These are phyloP conservation scores for Pythium coloratum DNA, from an alignment of 352 stramenopile species.

Conservation along the genomic window DNA sequence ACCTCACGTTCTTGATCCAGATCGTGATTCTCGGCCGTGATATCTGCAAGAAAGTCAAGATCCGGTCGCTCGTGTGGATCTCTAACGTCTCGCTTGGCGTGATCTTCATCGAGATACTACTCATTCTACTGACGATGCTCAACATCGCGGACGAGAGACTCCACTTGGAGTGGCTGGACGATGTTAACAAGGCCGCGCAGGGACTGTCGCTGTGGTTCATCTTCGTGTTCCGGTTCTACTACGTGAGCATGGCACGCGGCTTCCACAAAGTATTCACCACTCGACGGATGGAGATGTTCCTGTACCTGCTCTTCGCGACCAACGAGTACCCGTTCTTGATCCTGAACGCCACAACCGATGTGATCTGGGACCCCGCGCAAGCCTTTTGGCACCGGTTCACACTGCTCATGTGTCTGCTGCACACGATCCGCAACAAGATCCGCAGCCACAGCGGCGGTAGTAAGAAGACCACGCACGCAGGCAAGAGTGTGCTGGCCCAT, in stretches of 20 bases:
- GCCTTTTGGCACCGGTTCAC: conserved; percentile 13
- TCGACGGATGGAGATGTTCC: conserved; percentile 22
- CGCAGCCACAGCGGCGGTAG: background rate
- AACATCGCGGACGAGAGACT: background rate
- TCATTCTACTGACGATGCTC: conserved; percentile 17
- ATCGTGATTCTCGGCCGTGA: conserved; percentile 34
- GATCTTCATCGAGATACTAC: conserved; percentile 21
- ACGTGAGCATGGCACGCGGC: conserved; percentile 13
- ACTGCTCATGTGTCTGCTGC: background rate
- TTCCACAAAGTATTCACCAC: background rate
- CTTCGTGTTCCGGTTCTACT: conserved; percentile 20
- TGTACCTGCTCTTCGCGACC: conserved; percentile 33
- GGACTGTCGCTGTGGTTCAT: conserved; percentile 7
- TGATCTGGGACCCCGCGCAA: conserved; percentile 11
- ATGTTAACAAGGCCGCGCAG: conserved; percentile 18
- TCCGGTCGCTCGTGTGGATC: conserved; percentile 20
- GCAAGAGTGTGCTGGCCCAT: background rate
- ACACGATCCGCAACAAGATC: background rate
- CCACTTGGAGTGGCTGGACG: conserved; percentile 8
- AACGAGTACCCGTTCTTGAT: conserved; percentile 42
- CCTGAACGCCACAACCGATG: background rate
- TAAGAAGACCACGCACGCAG: background rate
- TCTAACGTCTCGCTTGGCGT: conserved; percentile 16
- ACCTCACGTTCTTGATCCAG: conserved; percentile 39
- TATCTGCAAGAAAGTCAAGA: conserved; percentile 29